Evolutionary conservation across 2,329 filamentous ascomycete species (phyloP).

Genomic region (Fusarium sulawesiense): DNA sequence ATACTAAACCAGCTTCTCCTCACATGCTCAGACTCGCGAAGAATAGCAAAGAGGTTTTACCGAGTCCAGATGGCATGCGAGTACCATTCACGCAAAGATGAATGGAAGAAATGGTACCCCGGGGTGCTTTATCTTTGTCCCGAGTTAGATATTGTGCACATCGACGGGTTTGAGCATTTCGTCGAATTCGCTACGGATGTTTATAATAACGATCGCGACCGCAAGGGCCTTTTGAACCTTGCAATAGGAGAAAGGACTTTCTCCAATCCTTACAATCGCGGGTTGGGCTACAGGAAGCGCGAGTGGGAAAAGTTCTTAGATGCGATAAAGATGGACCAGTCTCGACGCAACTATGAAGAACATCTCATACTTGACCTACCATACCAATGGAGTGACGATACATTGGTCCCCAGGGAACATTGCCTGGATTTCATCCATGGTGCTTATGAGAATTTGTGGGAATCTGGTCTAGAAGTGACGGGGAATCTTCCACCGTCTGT

Average conservation of each 20-base stretch:
- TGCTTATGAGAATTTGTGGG: no score
- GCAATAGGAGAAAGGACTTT: neutral
- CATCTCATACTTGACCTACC: no score
- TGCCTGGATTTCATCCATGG: no score
- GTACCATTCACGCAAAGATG: rapidly evolving
- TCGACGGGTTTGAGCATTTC: neutral
- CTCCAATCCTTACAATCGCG: no score
- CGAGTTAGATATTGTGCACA: neutral
- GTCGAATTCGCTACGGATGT: rapidly evolving
- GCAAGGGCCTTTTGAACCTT: neutral
- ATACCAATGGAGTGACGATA: no score
- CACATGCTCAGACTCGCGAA: neutral
- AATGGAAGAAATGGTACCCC: no score
- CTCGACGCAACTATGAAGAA: no score
- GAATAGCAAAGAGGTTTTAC: neutral
- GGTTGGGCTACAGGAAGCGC: no score
- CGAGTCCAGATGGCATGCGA: neutral
- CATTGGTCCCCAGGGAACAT: no score
- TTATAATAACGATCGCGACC: neutral
- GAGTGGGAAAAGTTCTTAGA: no score
- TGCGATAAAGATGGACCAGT: no score
- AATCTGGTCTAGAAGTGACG: no score
- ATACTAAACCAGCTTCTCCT: neutral
- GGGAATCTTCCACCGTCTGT: neutral
- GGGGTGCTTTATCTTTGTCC: neutral